phyloP scores from a whole-genome alignment of 1,284 basidiomycete genomes.

The Cutaneotrichosporon dermatis region DNA sequence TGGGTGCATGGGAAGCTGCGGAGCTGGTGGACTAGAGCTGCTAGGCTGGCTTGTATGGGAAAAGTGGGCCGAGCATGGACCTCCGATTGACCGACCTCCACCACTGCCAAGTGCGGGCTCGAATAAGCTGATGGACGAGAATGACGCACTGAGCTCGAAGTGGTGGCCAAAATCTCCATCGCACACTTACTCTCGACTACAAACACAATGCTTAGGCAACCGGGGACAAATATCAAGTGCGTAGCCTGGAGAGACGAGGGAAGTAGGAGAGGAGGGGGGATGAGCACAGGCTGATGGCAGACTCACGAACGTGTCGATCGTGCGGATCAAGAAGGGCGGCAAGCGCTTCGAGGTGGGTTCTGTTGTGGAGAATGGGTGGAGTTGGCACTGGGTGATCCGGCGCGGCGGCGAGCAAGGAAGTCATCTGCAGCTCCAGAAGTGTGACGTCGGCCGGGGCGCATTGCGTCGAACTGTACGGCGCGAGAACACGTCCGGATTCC shows the following conservation, averaged over 20 bases:
- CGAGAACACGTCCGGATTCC: no score
- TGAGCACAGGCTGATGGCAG: conserved; percentile 50
- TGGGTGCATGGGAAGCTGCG: no score
- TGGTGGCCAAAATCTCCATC: background rate
- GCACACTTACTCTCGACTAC: background rate
- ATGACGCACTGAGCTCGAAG: background rate
- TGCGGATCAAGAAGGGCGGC: conserved; percentile 91
- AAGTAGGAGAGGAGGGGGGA: no score
- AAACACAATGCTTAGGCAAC: conserved; percentile 16
- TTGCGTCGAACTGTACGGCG: no score
- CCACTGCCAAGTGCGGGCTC: background rate
- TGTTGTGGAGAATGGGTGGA: no score
- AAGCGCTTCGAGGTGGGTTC: conserved; percentile 86
- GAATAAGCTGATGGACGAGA: background rate
- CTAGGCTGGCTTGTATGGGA: no score
- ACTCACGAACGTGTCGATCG: conserved; percentile 93
- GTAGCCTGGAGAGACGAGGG: background rate
- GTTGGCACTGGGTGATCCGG: no score
- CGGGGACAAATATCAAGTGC: conserved; percentile 24
- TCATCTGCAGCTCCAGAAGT: no score
- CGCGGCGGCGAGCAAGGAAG: no score
- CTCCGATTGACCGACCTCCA: background rate
- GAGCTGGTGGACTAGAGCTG: no score
- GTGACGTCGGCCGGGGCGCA: no score
- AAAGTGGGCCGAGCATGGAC: background rate